phyloP scores from a whole-genome alignment of 495 filamentous ascomycete genomes.

The Peziza echinospora region DNA sequence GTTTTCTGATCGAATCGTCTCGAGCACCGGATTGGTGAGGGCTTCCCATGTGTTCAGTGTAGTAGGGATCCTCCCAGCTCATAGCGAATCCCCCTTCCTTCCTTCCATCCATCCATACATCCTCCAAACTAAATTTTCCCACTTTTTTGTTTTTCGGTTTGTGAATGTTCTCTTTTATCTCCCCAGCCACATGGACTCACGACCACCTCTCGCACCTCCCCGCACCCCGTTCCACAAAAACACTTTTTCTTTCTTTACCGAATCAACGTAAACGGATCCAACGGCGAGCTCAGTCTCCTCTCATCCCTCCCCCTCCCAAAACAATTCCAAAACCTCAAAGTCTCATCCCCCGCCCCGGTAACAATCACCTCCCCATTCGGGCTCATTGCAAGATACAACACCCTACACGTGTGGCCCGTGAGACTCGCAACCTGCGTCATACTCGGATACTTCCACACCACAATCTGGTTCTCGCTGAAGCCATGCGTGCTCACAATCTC shows the following conservation, averaged over 20 bases:
- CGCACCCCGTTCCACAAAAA: neutral
- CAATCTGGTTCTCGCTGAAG: conserved; percentile 95
- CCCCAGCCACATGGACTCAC: no score
- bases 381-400: conserved; percentile 91
- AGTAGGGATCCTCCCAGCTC: no score
- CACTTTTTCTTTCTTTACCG: conserved; percentile 6
- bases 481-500: conserved; percentile 94
- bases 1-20: no score
- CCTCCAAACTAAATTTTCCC: neutral
- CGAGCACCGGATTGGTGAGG: no score
- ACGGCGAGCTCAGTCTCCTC: conserved; percentile 21
- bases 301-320: conserved; percentile 47
- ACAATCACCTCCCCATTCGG: conserved; percentile 86
- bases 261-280: conserved; percentile 20
- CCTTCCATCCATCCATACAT: neutral
- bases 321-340: conserved; percentile 87
- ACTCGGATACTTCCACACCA: conserved; percentile 94
- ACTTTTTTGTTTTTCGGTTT: no score
- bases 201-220: neutral
- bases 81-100: neutral
- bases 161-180: no score
- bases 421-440: conserved; percentile 92
- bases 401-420: conserved; percentile 88
- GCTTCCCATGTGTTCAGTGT: no score
- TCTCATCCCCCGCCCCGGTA: conserved; percentile 91